Evolutionary conservation across 2,329 filamentous ascomycete species (phyloP).

Genomic region (Torrubiella hemipterigena): DNA sequence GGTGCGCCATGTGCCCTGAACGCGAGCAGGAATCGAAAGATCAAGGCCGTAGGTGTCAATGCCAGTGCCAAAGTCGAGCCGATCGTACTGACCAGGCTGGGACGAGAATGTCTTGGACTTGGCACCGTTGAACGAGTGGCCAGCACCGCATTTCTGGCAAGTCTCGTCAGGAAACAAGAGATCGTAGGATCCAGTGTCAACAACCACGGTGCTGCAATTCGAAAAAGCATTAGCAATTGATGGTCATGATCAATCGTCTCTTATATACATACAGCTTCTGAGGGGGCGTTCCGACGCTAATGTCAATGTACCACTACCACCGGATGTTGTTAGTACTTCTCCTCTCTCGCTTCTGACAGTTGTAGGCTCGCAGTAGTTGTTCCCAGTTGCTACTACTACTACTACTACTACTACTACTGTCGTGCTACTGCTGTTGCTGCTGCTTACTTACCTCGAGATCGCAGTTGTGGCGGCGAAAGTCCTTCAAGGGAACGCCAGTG

Average conservation of each 20-base stretch:
- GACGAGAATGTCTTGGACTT: constrained; percentile 16
- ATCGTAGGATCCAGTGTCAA: constrained; percentile 17
- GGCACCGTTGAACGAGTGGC: constrained; percentile 14
- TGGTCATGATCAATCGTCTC: neutral
- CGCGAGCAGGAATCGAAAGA: constrained; percentile 1
- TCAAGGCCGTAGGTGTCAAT: constrained; percentile 14
- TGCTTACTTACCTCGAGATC: constrained; percentile 3
- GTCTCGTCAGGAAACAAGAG: constrained; percentile 16
- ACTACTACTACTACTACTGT: no score
- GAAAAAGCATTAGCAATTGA: neutral
- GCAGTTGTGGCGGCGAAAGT: constrained; percentile 4
- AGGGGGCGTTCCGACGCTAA: constrained; percentile 9
- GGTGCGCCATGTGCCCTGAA: constrained; percentile 14
- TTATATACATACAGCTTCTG: constrained; percentile 15
- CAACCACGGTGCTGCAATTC: constrained; percentile 15
- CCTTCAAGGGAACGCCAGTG: constrained; percentile 3
- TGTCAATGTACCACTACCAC: constrained; percentile 4
- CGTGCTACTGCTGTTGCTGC: no score
- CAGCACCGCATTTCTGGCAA: constrained; percentile 15
- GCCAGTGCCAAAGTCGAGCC: constrained; percentile 14
- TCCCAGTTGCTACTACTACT: no score
- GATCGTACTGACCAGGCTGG: constrained; percentile 8
- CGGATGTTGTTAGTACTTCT: neutral
- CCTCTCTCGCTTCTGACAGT: neutral
- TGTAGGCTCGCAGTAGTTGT: no score